Percentiles rank a stretch among this genome's conserved stretches.
These are phyloP conservation scores for Mrakia gelida DNA, from an alignment of 768 basidiomycete genomes.

Conservation along the genomic window DNA sequence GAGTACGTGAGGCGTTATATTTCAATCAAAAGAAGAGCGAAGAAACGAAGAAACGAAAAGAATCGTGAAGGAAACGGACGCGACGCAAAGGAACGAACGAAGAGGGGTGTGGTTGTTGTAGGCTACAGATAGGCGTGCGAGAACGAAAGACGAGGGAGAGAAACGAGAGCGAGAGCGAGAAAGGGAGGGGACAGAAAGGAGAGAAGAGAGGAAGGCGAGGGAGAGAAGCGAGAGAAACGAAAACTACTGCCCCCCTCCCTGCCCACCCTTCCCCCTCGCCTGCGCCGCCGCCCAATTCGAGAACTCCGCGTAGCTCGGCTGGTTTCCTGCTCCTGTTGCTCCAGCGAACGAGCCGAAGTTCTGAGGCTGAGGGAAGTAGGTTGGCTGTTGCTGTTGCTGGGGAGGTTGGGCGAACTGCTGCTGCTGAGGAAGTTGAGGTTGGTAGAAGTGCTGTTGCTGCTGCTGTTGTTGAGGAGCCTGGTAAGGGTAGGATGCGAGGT, in stretches of 20 bases:
- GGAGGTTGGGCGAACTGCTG: background rate
- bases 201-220: background rate
- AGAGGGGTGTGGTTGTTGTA: too few species aligned
- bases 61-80: too few species aligned
- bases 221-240: background rate
- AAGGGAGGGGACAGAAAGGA: background rate
- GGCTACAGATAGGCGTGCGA: too few species aligned
- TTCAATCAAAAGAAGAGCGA: too few species aligned
- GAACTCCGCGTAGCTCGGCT: background rate
- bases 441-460: background rate
- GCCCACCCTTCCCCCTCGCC: background rate
- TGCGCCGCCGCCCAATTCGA: background rate
- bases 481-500: constrained; percentile 9
- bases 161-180: background rate
- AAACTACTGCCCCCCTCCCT: background rate
- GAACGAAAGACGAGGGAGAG: background rate
- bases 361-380: background rate
- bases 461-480: background rate
- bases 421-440: background rate
- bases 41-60: too few species aligned
- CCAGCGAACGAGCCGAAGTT: background rate
- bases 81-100: too few species aligned
- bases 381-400: background rate
- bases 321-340: background rate
- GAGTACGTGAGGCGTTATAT: too few species aligned